phyloP scores from a whole-genome alignment of 768 basidiomycete species.

The Leucocoprinus sp. region DNA sequence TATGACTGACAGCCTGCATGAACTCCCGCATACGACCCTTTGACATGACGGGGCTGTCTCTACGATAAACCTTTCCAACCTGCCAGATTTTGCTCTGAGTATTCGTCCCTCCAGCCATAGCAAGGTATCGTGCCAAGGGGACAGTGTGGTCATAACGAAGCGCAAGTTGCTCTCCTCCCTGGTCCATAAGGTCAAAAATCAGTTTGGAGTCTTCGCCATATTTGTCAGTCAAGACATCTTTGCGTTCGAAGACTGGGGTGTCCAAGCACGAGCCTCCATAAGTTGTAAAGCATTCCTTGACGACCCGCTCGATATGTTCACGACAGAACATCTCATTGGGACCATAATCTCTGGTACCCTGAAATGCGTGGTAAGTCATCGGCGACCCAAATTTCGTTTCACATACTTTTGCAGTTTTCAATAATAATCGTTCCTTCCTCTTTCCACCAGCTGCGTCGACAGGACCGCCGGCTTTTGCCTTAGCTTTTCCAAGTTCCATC shows the following conservation, averaged over 20 bases:
- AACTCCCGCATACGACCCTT: constrained; percentile 99
- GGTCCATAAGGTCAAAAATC: constrained; percentile 96
- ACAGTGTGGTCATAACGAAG: constrained; percentile 96
- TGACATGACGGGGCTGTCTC: constrained; percentile 95
- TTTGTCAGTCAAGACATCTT: constrained; percentile 92
- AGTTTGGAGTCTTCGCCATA: constrained; percentile 97
- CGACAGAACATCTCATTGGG: constrained; percentile 90
- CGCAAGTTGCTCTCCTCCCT: constrained; percentile 94
- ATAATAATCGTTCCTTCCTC: constrained; percentile 59
- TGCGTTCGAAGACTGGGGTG: constrained; percentile 97
- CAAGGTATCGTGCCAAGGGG: constrained; percentile 89
- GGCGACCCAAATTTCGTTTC: background rate
- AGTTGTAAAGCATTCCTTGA: constrained; percentile 80
- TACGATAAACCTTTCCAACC: constrained; percentile 95
- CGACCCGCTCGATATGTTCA: constrained; percentile 79
- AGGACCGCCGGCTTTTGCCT: background rate
- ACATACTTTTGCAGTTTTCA: constrained; percentile 92
- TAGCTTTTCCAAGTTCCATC: constrained; percentile 36
- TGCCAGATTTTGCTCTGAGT: constrained; percentile 87
- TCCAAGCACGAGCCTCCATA: constrained; percentile 92
- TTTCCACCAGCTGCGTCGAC: constrained; percentile 15
- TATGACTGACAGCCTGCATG: constrained; percentile 74
- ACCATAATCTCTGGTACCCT: constrained; percentile 95
- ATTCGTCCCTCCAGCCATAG: constrained; percentile 84
- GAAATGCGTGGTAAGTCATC: background rate